Evolutionary conservation across 352 stramenopile species (phyloP).

Genomic region (Phytophthora fragariaefolia): DNA sequence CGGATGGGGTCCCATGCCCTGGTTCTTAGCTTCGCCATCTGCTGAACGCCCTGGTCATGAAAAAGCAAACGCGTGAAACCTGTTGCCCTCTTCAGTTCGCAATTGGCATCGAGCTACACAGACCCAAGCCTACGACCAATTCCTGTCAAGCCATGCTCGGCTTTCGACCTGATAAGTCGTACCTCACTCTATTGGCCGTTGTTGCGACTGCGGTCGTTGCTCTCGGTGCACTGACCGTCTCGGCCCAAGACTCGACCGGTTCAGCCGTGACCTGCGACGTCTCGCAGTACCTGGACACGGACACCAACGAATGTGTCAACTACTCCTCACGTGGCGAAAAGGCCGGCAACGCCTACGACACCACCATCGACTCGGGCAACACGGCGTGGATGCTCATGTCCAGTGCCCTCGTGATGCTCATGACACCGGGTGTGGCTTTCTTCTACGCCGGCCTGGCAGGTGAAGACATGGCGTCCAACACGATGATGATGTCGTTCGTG

Average conservation of each 20-base stretch:
- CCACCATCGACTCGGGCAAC: constrained; percentile 55
- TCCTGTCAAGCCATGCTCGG: constrained; percentile 6
- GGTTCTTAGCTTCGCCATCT: constrained; percentile 2
- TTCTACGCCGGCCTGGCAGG: constrained; percentile 85
- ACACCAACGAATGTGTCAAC: constrained; percentile 46
- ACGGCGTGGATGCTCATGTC: constrained; percentile 74
- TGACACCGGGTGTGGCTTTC: constrained; percentile 74
- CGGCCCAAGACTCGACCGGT: constrained; percentile 27
- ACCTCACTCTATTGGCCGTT: constrained; percentile 2
- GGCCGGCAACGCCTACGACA: constrained; percentile 39
- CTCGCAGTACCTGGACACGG: constrained; percentile 51
- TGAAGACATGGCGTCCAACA: constrained; percentile 82
- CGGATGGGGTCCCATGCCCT: too few relatives aligned
- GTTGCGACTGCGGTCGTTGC: constrained; percentile 3
- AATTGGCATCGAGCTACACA: constrained; percentile 11
- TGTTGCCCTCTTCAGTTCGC: constrained; percentile 3
- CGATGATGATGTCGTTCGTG: constrained; percentile 85
- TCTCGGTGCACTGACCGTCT: constrained; percentile 35
- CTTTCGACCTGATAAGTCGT: constrained; percentile 7
- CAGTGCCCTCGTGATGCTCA: constrained; percentile 74
- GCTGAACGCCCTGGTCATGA: neutral
- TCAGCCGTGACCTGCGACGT: constrained; percentile 37
- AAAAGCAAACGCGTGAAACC: neutral
- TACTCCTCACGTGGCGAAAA: constrained; percentile 46
- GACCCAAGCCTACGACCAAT: neutral